These are phyloP conservation scores for Avena insularis DNA, from an alignment of 176 grass and related monocot genomes.

Conservation along the genomic window DNA sequence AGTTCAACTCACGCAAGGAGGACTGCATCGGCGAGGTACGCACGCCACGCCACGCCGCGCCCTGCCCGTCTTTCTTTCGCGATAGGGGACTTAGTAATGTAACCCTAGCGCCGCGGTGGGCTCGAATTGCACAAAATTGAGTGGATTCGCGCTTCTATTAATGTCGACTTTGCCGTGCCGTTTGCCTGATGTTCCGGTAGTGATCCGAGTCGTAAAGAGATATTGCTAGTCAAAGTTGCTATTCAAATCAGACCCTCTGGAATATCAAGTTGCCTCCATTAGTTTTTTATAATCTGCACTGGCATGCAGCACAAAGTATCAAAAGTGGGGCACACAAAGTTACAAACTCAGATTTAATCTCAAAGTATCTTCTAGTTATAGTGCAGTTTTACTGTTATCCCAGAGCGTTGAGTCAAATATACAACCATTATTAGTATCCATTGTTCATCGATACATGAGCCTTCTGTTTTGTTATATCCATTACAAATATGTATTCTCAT, in stretches of 20 bases:
- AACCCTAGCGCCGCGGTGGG: not conserved
- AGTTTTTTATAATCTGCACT: no score
- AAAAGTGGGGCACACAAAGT: no score
- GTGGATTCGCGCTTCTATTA: not conserved
- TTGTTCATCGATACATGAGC: not conserved
- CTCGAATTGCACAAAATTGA: not conserved
- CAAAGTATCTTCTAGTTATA: no score
- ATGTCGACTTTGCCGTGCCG: not conserved
- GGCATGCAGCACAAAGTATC: no score
- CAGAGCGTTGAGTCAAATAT: no score
- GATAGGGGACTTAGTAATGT: not conserved
- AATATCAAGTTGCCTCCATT: no score
- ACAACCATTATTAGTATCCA: not conserved
- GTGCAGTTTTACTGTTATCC: no score
- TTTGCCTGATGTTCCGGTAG: not conserved
- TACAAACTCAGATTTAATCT: no score
- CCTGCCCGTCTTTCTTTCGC: not conserved
- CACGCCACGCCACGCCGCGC: not conserved
- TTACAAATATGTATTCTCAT: not conserved
- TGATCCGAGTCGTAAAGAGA: not conserved
- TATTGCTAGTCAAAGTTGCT: not conserved
- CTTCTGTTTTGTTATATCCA: constrained; percentile 12
- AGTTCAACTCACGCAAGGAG: constrained; percentile 90
- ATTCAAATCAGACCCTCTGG: not conserved
- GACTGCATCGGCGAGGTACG: constrained; percentile 66